A percentile compares a stretch with the other conserved stretches of the same genome.
These are phyloP conservation scores for Syzygium aromaticum DNA, from an alignment of 345 rosid species.

Conservation along the genomic window DNA sequence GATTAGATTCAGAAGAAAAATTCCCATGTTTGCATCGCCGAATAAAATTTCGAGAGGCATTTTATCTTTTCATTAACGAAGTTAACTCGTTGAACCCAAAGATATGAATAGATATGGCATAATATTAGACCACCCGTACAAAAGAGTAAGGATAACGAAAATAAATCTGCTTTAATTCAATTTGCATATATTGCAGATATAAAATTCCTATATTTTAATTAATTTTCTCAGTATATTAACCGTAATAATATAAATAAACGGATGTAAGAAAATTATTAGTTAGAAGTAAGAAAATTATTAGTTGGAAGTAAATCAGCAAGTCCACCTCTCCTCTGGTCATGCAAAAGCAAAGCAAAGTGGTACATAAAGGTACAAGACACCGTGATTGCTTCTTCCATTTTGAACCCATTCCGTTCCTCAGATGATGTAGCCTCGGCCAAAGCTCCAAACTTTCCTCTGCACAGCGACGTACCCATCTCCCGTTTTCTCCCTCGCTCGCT, in stretches of 20 bases:
- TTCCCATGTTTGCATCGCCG: background rate
- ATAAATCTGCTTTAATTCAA: background rate
- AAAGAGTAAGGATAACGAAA: background rate
- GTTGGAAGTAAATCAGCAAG: background rate
- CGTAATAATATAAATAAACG: background rate
- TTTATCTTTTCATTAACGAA: background rate
- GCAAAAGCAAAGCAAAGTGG: background rate
- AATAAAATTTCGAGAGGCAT: background rate
- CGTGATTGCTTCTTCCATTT: background rate
- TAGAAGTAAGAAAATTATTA: background rate
- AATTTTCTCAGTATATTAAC: background rate
- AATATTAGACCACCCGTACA: background rate
- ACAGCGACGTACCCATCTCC: background rate
- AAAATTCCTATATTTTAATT: background rate
- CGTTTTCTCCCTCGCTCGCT: background rate
- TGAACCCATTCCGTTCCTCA: background rate
- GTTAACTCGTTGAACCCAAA: background rate
- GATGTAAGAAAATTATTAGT: background rate
- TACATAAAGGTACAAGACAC: background rate
- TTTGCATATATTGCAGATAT: background rate
- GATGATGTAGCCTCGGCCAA: background rate
- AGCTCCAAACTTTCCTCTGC: background rate
- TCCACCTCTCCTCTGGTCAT: background rate
- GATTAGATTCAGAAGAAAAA: background rate
- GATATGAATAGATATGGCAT: background rate